Base-by-base conservation (phyloP, 2,329 filamentous ascomycete species). In the Botrytis sinoallii region DNA sequence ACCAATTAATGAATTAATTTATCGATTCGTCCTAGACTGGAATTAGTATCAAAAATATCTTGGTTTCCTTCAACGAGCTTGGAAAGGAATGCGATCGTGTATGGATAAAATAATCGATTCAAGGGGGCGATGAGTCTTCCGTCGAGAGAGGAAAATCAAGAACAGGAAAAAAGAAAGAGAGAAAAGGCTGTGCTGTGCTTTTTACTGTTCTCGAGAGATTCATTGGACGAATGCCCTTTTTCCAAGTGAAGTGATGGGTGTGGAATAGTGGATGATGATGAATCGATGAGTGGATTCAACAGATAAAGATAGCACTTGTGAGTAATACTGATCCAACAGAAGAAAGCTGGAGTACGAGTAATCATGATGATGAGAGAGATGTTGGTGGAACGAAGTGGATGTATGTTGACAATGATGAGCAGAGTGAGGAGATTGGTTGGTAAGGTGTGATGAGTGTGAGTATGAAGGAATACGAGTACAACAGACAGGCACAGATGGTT, bases 21-120 rank as follows among this genome's bases (percentile, higher is more conserved):
- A 48, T 22, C 9, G 40, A 40, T 35, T 32, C 6, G 35, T 59
- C 48, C 55, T 59, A 70, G n/a, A 12, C 65, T 42, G 7, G 25
- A 68, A 68, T 68, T 55, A 68, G 65, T 68, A 68, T 52, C 3
- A 64, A 69, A 57, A n/a, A 64, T 64, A 64, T 64, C 25, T 44
- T 32, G 61, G 32, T 29, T 64, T n/a, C 18, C 18, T 25, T 57
- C n/a, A 22, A 20, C 10, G 40, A 38, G 29, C 29, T 48, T 38
- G 40, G 29, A 48, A 63, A 38, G 40, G 40, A 63, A 63, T 48
- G 40, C 55, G 32, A 38, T 18, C 3, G 48, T 52, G 32, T 9
- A 7, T n/a, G 16, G 38, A 38, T 29, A 32, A 60, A 60, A 38
- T 61, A 25, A 61, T 35, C 35, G 4, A 22, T 25, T 61, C 18